These are phyloP conservation scores for Podaxis rugospora DNA, from an alignment of 768 basidiomycete genomes.

Conservation along the genomic window DNA sequence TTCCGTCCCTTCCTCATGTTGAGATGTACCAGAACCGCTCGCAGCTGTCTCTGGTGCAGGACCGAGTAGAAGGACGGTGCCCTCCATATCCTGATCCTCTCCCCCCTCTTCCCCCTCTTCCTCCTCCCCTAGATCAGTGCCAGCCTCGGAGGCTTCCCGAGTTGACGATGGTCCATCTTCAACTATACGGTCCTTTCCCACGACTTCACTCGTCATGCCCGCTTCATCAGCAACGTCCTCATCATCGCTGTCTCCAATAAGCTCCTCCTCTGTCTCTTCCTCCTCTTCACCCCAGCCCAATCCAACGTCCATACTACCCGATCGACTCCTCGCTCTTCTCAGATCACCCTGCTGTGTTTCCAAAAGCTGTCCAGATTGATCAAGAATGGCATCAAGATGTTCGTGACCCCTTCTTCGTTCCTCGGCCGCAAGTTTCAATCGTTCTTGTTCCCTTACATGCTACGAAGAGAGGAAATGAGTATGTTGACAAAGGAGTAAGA, in stretches of 20 bases:
- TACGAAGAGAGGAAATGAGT: constrained; percentile 21
- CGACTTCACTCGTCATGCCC: not conserved
- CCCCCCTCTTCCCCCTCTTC: constrained; percentile 20
- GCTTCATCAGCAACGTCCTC: constrained; percentile 15
- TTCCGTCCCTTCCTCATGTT: not conserved
- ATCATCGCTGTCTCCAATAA: constrained; percentile 24
- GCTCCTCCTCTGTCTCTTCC: constrained; percentile 24
- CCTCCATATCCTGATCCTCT: constrained; percentile 10
- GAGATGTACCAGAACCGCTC: not conserved
- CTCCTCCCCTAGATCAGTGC: not conserved
- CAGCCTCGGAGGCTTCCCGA: not conserved
- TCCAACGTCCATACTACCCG: constrained; percentile 42
- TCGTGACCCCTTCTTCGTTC: constrained; percentile 75
- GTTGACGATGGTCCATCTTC: not conserved
- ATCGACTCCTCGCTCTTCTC: constrained; percentile 52
- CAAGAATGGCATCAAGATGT: constrained; percentile 86
- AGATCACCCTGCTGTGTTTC: constrained; percentile 80
- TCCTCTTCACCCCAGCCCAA: constrained; percentile 26
- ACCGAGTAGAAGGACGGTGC: not conserved
- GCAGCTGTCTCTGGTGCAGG: not conserved
- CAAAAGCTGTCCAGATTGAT: constrained; percentile 83
- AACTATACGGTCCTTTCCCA: not conserved
- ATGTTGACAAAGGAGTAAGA: not conserved
- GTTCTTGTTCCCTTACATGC: constrained; percentile 72
- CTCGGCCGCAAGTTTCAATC: constrained; percentile 64